Evolutionary conservation across 1,284 basidiomycete species (phyloP).

Genomic region (Cryptococcus floricola): DNA sequence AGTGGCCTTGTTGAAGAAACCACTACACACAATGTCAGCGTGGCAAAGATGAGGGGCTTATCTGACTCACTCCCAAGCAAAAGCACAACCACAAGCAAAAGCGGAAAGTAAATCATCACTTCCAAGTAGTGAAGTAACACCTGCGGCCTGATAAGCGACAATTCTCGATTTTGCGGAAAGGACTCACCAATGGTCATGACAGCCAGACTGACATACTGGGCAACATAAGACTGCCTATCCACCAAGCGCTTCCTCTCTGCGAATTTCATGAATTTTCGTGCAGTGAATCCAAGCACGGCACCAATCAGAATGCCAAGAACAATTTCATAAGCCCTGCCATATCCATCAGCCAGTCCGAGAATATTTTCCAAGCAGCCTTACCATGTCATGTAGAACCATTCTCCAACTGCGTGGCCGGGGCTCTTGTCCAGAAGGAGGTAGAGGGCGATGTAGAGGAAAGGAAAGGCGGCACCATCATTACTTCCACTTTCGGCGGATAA

Average conservation of each 20-base stretch:
- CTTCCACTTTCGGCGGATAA: constrained; percentile 88
- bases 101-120: constrained; percentile 90
- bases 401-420: constrained; percentile 62
- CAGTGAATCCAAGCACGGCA: constrained; percentile 69
- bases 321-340: constrained; percentile 63
- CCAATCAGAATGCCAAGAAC: constrained; percentile 76
- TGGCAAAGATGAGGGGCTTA: neutral
- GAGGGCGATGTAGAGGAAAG: constrained; percentile 84
- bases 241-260: constrained; percentile 84
- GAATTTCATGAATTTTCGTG: constrained; percentile 93
- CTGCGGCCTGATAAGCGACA: constrained; percentile 46
- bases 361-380: constrained; percentile 42
- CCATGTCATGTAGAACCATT: constrained; percentile 72
- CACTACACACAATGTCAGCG: constrained; percentile 38
- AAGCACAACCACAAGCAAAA: constrained; percentile 92
- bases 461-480: constrained; percentile 93
- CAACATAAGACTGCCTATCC: constrained; percentile 91
- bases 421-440: constrained; percentile 75
- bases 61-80: constrained; percentile 77
- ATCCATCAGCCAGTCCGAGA: constrained; percentile 2
- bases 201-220: constrained; percentile 79
- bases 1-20: constrained; percentile 95
- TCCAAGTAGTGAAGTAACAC: constrained; percentile 78
- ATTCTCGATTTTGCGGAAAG: constrained; percentile 56
- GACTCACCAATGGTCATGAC: constrained; percentile 67